A percentile compares a stretch with the other conserved stretches of the same genome.
These are phyloP conservation scores for Tulasnella sp. DNA, from an alignment of 768 basidiomycete genomes.

Conservation along the genomic window DNA sequence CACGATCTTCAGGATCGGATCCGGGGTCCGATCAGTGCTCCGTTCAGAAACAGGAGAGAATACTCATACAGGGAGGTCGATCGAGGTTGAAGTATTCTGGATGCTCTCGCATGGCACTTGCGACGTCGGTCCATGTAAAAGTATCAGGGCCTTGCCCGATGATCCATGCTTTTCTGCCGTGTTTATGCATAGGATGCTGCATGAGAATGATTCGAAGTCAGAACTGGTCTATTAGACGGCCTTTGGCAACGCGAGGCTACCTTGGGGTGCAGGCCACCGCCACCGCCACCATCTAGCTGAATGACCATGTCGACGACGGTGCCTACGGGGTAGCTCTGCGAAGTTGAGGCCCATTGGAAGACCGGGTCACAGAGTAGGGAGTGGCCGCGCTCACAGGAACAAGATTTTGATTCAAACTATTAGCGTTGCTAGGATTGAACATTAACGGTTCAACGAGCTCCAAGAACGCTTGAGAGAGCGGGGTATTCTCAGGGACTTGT, in stretches of 20 bases:
- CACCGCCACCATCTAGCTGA: too few species aligned
- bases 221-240: neutral
- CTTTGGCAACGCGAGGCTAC: neutral
- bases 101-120: neutral
- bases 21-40: neutral
- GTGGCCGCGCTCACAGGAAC: neutral
- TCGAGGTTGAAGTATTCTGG: neutral
- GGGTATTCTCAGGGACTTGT: neutral
- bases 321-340: neutral
- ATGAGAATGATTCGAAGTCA: neutral
- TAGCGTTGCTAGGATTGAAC: neutral
- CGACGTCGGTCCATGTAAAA: conserved; percentile 7
- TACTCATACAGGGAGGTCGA: conserved; percentile 2
- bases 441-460: neutral
- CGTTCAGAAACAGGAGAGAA: neutral
- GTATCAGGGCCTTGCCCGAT: neutral
- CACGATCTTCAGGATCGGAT: conserved; percentile 4
- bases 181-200: conserved; percentile 22
- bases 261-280: neutral
- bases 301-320: neutral
- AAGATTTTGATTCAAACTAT: neutral
- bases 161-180: conserved; percentile 17
- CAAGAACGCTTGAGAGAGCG: neutral
- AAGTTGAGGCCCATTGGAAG: neutral
- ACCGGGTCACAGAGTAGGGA: neutral